These are phyloP conservation scores for Lizonia empirigonia DNA, from an alignment of 2,329 filamentous ascomycete genomes.

Conservation along the genomic window DNA sequence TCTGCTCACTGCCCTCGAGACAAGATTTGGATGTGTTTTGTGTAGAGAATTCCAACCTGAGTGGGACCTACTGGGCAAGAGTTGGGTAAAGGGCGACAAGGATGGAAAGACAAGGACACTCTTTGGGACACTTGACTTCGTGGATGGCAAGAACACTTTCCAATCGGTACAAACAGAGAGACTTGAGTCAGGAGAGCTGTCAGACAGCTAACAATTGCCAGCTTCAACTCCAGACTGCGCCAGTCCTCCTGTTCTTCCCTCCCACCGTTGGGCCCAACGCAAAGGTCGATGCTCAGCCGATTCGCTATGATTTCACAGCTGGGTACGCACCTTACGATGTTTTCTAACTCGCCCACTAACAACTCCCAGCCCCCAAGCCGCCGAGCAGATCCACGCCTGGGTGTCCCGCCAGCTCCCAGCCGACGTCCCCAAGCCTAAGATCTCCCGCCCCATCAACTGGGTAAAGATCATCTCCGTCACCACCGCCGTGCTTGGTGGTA, in stretches of 20 bases:
- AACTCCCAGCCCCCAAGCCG: constrained; percentile 66
- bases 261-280: constrained; percentile 84
- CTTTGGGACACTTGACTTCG: constrained; percentile 86
- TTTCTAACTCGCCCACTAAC: neutral
- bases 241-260: constrained; percentile 84
- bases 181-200: neutral
- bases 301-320: constrained; percentile 82
- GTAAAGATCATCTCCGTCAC: constrained; percentile 71
- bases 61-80: constrained; percentile 84
- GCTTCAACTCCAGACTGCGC: constrained; percentile 93
- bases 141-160: constrained; percentile 81
- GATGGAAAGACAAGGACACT: constrained; percentile 72
- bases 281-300: constrained; percentile 68
- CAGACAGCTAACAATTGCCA: constrained; percentile 51
- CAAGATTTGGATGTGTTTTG: constrained; percentile 81
- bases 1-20: constrained; percentile 83
- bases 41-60: constrained; percentile 93
- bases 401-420: constrained; percentile 74
- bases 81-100: constrained; percentile 87
- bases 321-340: constrained; percentile 62
- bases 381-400: constrained; percentile 81
- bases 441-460: constrained; percentile 88
- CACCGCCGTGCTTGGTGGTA: constrained; percentile 70
- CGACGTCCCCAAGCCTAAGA: constrained; percentile 70
- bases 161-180: constrained; percentile 68